phyloP scores from a whole-genome alignment of 139 green algal species.

The Limnomonas spitsbergensis region DNA sequence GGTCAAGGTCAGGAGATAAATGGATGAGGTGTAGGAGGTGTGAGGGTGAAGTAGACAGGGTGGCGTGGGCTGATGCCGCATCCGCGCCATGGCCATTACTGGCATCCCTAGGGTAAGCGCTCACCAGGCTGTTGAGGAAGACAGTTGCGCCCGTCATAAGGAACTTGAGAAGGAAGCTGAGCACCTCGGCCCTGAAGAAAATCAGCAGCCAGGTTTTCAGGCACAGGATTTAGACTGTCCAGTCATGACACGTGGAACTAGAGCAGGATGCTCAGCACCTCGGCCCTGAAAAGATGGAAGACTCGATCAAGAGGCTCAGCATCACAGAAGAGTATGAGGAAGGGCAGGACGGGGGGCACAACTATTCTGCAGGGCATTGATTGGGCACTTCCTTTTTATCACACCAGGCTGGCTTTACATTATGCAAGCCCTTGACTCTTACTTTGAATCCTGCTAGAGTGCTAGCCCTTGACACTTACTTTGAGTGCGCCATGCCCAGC shows the following conservation, averaged over 20 bases:
- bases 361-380: no score
- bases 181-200: constrained; percentile 9
- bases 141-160: background rate
- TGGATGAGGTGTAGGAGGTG: background rate
- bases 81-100: background rate
- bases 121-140: constrained; percentile 15
- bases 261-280: background rate
- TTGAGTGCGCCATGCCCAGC: constrained; percentile 19
- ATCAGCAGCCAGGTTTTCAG: background rate
- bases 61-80: background rate
- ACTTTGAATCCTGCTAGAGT: background rate
- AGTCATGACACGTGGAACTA: background rate
- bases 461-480: constrained; percentile 9
- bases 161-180: constrained; percentile 16
- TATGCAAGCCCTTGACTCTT: background rate
- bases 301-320: background rate
- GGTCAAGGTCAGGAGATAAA: background rate
- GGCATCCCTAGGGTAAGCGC: background rate
- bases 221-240: background rate
- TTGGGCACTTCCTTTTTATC: background rate
- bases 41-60: background rate
- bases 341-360: no score
- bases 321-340: background rate
- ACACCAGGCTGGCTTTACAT: background rate
- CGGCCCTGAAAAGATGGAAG: constrained; percentile 22